These are phyloP conservation scores for Fusarium papillatum DNA, from an alignment of 2,329 filamentous ascomycete species.

Conservation along the genomic window DNA sequence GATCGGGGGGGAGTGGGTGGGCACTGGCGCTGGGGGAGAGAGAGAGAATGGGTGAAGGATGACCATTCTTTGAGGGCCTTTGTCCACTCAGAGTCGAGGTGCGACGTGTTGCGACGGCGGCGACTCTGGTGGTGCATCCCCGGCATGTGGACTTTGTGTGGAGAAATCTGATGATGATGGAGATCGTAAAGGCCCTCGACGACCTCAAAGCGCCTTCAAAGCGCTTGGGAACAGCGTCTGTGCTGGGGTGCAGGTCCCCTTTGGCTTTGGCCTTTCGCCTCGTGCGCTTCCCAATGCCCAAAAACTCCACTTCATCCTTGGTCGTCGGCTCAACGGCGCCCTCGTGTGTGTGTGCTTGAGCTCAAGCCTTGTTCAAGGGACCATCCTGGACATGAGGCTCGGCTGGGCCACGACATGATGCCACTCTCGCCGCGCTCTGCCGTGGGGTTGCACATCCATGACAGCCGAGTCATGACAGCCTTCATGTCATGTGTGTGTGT, in stretches of 20 bases:
- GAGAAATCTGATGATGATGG: conserved; percentile 40
- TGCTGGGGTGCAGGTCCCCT: conserved; percentile 37
- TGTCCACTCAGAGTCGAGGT: conserved; percentile 38
- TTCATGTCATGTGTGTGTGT: conserved; percentile 15
- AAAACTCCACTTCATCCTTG: conserved; percentile 18
- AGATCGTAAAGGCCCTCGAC: conserved; percentile 24
- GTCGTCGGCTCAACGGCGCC: conserved; percentile 27
- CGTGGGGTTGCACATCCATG: conserved; percentile 15
- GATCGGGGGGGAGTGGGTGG: conserved; percentile 41
- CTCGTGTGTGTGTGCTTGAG: conserved; percentile 1
- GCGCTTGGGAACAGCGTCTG: conserved; percentile 31
- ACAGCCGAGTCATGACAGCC: neutral
- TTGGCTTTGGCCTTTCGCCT: conserved; percentile 23
- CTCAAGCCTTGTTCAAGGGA: conserved; percentile 4
- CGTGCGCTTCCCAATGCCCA: conserved; percentile 17
- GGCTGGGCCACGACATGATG: conserved; percentile 32
- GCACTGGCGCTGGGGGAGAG: conserved; percentile 44
- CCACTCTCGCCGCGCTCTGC: conserved; percentile 22
- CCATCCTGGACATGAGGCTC: conserved; percentile 34
- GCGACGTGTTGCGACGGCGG: conserved; percentile 44
- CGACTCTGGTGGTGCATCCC: conserved; percentile 40
- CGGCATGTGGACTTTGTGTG: conserved; percentile 39
- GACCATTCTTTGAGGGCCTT: conserved; percentile 25
- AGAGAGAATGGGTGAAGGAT: conserved; percentile 13
- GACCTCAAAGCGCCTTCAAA: conserved; percentile 19